Evolutionary conservation across 2,329 filamentous ascomycete genomes (phyloP).

Genomic region (Apiospora saccharicola): DNA sequence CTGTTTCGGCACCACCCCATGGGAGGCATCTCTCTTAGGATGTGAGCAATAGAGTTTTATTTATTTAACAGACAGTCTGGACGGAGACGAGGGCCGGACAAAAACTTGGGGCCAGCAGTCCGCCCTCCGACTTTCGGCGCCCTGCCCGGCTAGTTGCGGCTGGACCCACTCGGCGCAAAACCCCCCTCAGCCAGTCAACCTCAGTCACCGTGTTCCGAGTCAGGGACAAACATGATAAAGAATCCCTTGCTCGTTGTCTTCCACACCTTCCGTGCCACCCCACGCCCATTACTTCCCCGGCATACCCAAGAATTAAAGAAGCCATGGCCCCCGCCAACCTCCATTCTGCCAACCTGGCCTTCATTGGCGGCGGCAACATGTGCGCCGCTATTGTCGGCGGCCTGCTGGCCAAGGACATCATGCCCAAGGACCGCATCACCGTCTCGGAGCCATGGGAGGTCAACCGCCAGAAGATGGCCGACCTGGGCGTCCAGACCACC

Average conservation of each 20-base stretch:
- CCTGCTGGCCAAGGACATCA: slow-evolving; percentile 51
- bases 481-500: slow-evolving; percentile 54
- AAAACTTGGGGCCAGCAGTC: not conserved
- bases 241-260: not conserved
- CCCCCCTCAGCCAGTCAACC: not conserved
- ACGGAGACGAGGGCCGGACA: not conserved
- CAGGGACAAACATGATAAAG: not conserved
- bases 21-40: not conserved
- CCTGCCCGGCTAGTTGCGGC: not conserved
- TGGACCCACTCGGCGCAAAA: slow-evolving; percentile 13
- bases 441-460: slow-evolving; percentile 61
- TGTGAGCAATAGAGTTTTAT: too few relatives aligned
- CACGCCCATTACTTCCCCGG: not conserved
- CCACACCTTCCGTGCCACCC: not conserved
- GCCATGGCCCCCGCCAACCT: slow-evolving; percentile 9
- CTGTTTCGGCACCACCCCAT: not conserved
- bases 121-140: slow-evolving; percentile 13
- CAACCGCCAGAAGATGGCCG: slow-evolving; percentile 57
- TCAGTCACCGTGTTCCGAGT: not conserved
- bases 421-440: slow-evolving; percentile 50
- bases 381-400: slow-evolving; percentile 60
- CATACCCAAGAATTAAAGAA: not conserved
- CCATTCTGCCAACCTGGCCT: slow-evolving; percentile 6
- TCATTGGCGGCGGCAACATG: slow-evolving; percentile 60
- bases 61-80: not conserved